phyloP scores from a whole-genome alignment of 805 yeast species.

The Ogataea methylovora region DNA sequence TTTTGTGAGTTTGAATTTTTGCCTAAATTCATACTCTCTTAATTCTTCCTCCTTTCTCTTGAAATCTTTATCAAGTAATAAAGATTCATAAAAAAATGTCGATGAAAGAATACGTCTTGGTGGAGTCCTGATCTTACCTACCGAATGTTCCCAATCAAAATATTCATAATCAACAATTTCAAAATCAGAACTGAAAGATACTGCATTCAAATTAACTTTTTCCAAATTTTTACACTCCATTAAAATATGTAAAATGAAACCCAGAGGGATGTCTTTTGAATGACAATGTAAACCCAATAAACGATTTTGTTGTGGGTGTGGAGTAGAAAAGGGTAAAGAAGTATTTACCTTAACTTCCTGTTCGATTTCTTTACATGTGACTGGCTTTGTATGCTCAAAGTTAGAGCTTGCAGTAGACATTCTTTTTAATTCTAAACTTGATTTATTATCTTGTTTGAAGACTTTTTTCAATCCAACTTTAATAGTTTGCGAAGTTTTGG shows the following conservation, averaged over 20 bases:
- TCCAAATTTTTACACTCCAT: constrained; percentile 58
- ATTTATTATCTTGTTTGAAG: no score
- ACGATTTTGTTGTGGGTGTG: constrained; percentile 58
- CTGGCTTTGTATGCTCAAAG: no score
- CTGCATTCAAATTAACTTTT: constrained; percentile 47
- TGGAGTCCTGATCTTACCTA: constrained; percentile 8
- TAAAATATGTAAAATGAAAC: constrained; percentile 61
- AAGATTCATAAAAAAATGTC: constrained; percentile 21
- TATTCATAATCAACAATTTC: constrained; percentile 32
- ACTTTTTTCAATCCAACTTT: no score
- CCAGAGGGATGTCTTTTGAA: constrained; percentile 74
- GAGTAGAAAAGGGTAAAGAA: constrained; percentile 24
- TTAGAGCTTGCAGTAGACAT: no score
- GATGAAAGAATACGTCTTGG: no score
- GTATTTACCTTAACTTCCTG: no score
- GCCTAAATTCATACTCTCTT: constrained; percentile 4
- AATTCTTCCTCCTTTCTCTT: constrained; percentile 13
- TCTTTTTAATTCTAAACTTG: no score
- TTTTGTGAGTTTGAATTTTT: constrained; percentile 8
- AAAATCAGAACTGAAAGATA: constrained; percentile 65
- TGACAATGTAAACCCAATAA: constrained; percentile 55
- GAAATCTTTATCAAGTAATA: constrained; percentile 22
- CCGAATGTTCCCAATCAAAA: constrained; percentile 25
- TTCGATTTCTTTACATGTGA: no score
- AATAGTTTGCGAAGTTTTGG: no score